Evolutionary conservation across 768 basidiomycete species (phyloP).

Genomic region (Pulveroboletus sp.): DNA sequence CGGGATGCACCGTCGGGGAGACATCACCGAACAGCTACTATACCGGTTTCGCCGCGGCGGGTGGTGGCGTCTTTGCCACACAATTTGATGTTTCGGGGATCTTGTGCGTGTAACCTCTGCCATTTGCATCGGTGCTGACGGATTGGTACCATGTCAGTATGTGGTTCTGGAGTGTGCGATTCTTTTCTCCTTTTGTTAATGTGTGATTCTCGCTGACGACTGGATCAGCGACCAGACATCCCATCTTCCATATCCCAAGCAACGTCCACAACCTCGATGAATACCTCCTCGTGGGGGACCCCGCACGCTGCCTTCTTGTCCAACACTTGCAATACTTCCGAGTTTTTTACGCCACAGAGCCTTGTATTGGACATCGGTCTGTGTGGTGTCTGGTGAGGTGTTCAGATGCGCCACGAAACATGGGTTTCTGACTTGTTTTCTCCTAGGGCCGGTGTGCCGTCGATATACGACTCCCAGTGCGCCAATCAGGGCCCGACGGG

Average conservation of each 20-base stretch:
- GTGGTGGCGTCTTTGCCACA: conserved; percentile 66
- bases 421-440: not conserved
- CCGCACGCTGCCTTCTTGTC: conserved; percentile 43
- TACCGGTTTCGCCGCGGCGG: conserved; percentile 24
- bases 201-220: conserved; percentile 11
- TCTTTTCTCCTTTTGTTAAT: not conserved
- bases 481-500: conserved; percentile 34
- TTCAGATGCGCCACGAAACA: not conserved
- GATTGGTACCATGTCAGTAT: conserved; percentile 29
- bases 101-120: conserved; percentile 31
- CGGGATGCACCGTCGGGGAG: conserved; percentile 30
- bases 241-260: conserved; percentile 33
- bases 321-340: conserved; percentile 38
- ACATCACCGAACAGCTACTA: conserved; percentile 28
- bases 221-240: conserved; percentile 33
- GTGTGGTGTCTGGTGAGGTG: conserved; percentile 44
- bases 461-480: conserved; percentile 42
- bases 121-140: not conserved
- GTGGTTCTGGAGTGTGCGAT: conserved; percentile 46
- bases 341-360: conserved; percentile 45
- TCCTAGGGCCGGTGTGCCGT: conserved; percentile 46
- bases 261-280: conserved; percentile 31
- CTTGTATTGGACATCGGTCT: conserved; percentile 53
- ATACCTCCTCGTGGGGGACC: conserved; percentile 40
- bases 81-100: conserved; percentile 60